Evolutionary conservation across 148 eudicot genomes (phyloP).

Genomic region (Persicaria tinctoria): DNA sequence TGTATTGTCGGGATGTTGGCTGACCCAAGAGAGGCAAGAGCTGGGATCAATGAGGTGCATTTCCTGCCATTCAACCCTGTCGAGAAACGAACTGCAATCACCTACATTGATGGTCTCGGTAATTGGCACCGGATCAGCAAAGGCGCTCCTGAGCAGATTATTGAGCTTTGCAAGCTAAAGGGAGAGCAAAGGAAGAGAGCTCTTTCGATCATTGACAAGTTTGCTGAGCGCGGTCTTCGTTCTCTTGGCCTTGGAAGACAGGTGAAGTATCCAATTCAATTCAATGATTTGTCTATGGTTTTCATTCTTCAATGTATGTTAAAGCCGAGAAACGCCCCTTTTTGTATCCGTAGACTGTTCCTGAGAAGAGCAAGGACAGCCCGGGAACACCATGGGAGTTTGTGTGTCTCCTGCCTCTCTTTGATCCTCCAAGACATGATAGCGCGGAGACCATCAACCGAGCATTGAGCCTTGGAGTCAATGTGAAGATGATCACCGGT

Average conservation of each 20-base stretch:
- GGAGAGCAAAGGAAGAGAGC: constrained; percentile 37
- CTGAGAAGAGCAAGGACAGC: constrained; percentile 71
- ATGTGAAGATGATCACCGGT: constrained; percentile 73
- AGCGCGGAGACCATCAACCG: constrained; percentile 74
- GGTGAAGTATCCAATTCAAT: constrained; percentile 20
- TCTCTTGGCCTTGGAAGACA: constrained; percentile 52
- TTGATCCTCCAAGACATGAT: constrained; percentile 83
- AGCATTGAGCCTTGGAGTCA: constrained; percentile 72
- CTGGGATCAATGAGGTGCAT: constrained; percentile 76
- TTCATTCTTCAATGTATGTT: neutral
- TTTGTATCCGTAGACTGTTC: constrained; percentile 30
- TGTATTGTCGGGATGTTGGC: constrained; percentile 86
- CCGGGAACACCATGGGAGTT: constrained; percentile 67
- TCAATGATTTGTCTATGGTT: neutral
- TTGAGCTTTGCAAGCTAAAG: constrained; percentile 54
- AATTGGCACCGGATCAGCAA: constrained; percentile 74
- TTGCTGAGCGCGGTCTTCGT: constrained; percentile 81
- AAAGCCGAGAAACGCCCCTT: neutral
- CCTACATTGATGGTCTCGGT: constrained; percentile 47
- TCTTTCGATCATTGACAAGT: constrained; percentile 52
- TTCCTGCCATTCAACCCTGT: constrained; percentile 87
- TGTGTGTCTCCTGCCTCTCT: constrained; percentile 64
- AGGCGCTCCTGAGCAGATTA: constrained; percentile 86
- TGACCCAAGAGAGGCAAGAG: constrained; percentile 86
- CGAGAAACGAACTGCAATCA: constrained; percentile 79